Evolutionary conservation across 345 rosid species (phyloP).

Genomic region (Gossypium sturtianum): DNA sequence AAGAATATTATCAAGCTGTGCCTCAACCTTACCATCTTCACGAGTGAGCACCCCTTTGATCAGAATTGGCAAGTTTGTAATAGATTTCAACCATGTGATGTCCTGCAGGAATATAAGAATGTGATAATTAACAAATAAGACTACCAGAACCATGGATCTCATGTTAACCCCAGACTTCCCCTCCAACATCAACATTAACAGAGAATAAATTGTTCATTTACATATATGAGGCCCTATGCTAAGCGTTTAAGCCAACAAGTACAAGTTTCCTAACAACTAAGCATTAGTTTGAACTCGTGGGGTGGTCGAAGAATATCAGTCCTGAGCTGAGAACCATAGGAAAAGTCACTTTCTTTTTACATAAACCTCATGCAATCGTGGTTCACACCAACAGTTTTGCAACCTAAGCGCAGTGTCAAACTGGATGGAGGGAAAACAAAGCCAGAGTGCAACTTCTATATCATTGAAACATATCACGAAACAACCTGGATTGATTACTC

Average conservation of each 20-base stretch:
- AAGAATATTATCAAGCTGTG: neutral
- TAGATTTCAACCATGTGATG: conserved; percentile 68
- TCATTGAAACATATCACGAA: neutral
- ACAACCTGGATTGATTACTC: neutral
- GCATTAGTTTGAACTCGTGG: neutral
- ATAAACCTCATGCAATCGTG: neutral
- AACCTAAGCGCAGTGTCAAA: neutral
- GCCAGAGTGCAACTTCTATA: neutral
- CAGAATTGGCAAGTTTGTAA: conserved; percentile 66
- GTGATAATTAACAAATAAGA: neutral
- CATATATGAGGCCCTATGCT: neutral
- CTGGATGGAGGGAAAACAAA: neutral
- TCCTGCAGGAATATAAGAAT: conserved; percentile 39
- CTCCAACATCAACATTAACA: neutral
- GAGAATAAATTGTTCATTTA: neutral
- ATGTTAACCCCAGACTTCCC: neutral
- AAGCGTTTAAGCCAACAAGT: neutral
- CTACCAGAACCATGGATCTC: neutral
- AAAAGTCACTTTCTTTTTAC: neutral
- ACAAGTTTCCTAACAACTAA: neutral
- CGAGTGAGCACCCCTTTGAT: conserved; percentile 78
- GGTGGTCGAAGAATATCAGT: neutral
- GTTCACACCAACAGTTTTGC: neutral
- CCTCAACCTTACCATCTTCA: conserved; percentile 61
- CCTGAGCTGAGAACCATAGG: neutral